Conservation (phyloP, 805 yeast species). For the Debaryomyces hansenii region DNA sequence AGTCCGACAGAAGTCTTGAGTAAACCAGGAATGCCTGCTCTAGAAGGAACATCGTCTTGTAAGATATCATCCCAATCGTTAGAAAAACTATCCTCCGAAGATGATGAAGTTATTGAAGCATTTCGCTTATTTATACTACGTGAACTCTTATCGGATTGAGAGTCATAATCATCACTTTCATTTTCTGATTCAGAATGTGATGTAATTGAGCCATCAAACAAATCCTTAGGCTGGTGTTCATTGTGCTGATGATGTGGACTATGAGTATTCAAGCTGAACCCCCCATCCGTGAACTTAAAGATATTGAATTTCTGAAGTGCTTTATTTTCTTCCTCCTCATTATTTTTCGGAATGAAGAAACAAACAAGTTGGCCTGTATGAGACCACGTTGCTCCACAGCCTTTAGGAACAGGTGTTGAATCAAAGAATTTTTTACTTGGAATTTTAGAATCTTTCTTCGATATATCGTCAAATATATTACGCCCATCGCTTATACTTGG, state of each 20-base stretch:
- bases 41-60: slow-evolving; percentile 52
- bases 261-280: slow-evolving; percentile 37
- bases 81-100: slow-evolving; percentile 59
- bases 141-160: slow-evolving; percentile 10
- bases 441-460: background rate
- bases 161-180: slow-evolving; percentile 11
- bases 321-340: slow-evolving; percentile 34
- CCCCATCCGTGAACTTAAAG: slow-evolving; percentile 47
- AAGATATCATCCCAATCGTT: slow-evolving; percentile 70
- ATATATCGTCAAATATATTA: background rate
- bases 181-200: background rate
- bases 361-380: slow-evolving; percentile 76
- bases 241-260: slow-evolving; percentile 11
- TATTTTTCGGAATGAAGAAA: slow-evolving; percentile 63
- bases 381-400: slow-evolving; percentile 91
- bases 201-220: slow-evolving; percentile 6
- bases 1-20: slow-evolving; percentile 42
- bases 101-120: slow-evolving; percentile 13
- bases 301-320: slow-evolving; percentile 49
- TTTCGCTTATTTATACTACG: slow-evolving; percentile 5
- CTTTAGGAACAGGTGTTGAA: slow-evolving; percentile 88
- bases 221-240: slow-evolving; percentile 11
- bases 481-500: background rate
- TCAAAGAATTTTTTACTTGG: slow-evolving; percentile 45
- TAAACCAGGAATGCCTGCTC: slow-evolving; percentile 55